phyloP scores from a whole-genome alignment of 2,329 filamentous ascomycete species.

The Diplodia sapinea region DNA sequence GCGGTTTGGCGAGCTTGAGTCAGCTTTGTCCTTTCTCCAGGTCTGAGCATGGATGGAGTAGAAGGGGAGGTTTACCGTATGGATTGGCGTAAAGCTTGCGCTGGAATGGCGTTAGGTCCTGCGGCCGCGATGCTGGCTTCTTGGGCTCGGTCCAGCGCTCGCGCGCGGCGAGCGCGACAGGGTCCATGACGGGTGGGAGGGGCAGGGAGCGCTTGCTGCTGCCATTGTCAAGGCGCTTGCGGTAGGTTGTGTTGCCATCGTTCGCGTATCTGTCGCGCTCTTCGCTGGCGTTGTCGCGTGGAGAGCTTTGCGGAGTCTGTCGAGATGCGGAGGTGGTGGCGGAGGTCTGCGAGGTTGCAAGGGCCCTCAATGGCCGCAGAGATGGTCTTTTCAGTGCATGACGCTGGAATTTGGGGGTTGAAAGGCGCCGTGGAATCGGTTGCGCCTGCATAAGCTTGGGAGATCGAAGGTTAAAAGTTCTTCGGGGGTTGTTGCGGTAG shows the following conservation, averaged over 20 bases:
- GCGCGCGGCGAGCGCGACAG: conserved; percentile 46
- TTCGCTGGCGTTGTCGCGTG: conserved; percentile 14
- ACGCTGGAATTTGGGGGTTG: not conserved
- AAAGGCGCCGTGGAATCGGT: conserved; percentile 1
- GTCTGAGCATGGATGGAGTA: no score
- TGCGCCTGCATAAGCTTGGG: conserved; percentile 20
- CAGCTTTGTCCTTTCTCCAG: not conserved
- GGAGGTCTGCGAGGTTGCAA: not conserved
- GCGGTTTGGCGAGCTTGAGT: conserved; percentile 1
- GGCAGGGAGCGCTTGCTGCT: conserved; percentile 49
- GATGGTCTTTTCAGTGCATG: not conserved
- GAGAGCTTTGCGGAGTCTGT: conserved; percentile 1
- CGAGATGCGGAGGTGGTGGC: conserved; percentile 16
- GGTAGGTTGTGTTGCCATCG: conserved; percentile 41
- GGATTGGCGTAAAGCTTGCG: conserved; percentile 65
- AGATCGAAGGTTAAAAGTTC: not conserved
- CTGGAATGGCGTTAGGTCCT: conserved; percentile 59
- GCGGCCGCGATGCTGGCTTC: conserved; percentile 45
- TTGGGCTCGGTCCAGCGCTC: conserved; percentile 50
- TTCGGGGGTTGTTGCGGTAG: not conserved
- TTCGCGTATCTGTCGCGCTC: conserved; percentile 16
- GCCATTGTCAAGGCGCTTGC: conserved; percentile 41
- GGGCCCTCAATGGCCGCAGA: not conserved
- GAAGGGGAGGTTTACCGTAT: conserved; percentile 60
- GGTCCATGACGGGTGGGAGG: conserved; percentile 57